Percentiles rank a stretch among this genome's conserved stretches.
These are phyloP conservation scores for Friedmanniomyces simplex DNA, from an alignment of 495 filamentous ascomycete species.

Conservation along the genomic window DNA sequence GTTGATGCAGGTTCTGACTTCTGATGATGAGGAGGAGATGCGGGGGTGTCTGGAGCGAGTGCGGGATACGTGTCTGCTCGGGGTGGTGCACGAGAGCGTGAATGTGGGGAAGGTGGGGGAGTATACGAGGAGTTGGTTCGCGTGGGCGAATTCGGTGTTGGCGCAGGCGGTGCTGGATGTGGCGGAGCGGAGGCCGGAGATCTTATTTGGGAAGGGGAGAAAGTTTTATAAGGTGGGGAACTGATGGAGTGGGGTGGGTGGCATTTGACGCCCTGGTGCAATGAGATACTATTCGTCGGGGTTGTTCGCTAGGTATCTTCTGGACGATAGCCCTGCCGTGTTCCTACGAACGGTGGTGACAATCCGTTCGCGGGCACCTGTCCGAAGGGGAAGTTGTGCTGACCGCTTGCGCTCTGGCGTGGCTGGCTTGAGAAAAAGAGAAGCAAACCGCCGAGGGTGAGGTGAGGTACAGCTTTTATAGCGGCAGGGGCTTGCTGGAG, in stretches of 20 bases:
- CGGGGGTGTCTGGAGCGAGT: conserved; percentile 58
- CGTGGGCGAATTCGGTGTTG: conserved; percentile 96
- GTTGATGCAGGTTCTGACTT: conserved; percentile 82
- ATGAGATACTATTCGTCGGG: too few species aligned
- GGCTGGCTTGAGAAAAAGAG: too few species aligned
- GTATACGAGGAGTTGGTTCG: conserved; percentile 88
- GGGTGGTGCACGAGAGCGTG: conserved; percentile 85
- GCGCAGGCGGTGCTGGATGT: conserved; percentile 87
- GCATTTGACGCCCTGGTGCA: too few species aligned
- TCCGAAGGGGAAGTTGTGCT: too few species aligned
- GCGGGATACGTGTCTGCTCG: conserved; percentile 57
- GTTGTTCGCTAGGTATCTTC: too few species aligned
- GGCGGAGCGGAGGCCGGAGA: conserved; percentile 70
- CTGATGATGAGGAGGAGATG: conserved; percentile 80
- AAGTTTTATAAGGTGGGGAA: neutral
- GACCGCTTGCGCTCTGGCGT: too few species aligned
- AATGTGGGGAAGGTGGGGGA: conserved; percentile 63
- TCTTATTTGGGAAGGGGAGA: conserved; percentile 61
- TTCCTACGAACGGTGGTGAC: too few species aligned
- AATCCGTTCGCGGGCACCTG: too few species aligned
- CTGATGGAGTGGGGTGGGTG: neutral
- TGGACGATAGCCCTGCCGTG: too few species aligned
- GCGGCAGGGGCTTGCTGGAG: too few species aligned
- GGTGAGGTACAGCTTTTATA: too few species aligned
- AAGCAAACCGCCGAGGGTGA: too few species aligned